A percentile compares a stretch with the other conserved stretches of the same genome.
phyloP scores from a whole-genome alignment of 768 basidiomycete genomes.

The Coprinopsis cinerea region DNA sequence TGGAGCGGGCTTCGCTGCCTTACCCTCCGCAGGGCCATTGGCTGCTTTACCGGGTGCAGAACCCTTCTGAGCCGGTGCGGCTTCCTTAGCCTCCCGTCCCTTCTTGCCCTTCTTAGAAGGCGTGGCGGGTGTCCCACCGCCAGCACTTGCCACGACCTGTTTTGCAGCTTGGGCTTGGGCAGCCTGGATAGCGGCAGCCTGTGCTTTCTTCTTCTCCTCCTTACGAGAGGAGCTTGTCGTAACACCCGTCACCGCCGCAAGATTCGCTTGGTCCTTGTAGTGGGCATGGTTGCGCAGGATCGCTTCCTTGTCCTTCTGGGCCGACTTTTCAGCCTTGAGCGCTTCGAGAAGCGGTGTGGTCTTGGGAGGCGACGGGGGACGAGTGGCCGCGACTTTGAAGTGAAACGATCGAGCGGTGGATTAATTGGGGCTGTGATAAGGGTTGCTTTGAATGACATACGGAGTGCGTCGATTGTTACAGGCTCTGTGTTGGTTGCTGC shows the following conservation, averaged over 20 bases:
- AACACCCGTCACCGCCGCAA: conserved; percentile 12
- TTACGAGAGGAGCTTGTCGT: conserved; percentile 23
- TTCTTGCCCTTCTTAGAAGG: conserved; percentile 17
- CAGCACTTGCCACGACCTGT: conserved; percentile 13
- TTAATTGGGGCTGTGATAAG: background rate
- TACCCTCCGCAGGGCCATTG: background rate
- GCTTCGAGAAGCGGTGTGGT: conserved; percentile 92
- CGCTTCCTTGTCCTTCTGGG: conserved; percentile 66
- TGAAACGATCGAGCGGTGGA: conserved; percentile 5
- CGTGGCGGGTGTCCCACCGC: conserved; percentile 13
- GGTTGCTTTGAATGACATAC: conserved; percentile 34
- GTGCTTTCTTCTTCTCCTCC: conserved; percentile 30
- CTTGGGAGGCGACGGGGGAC: conserved; percentile 57
- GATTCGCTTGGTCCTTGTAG: conserved; percentile 47
- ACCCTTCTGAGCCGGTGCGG: conserved; percentile 7
- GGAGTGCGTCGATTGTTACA: conserved; percentile 56
- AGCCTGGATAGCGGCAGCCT: conserved; percentile 2
- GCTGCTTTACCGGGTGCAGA: conserved; percentile 4
- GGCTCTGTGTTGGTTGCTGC: conserved; percentile 42
- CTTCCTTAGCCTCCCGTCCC: conserved; percentile 23
- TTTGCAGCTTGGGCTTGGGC: conserved; percentile 12
- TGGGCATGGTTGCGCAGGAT: conserved; percentile 70
- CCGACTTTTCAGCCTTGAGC: conserved; percentile 76
- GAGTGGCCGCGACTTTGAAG: conserved; percentile 66
- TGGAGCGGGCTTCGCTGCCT: conserved; percentile 13